Conservation (phyloP, 169 alveolate species). For the Cryptosporidium bovis region DNA sequence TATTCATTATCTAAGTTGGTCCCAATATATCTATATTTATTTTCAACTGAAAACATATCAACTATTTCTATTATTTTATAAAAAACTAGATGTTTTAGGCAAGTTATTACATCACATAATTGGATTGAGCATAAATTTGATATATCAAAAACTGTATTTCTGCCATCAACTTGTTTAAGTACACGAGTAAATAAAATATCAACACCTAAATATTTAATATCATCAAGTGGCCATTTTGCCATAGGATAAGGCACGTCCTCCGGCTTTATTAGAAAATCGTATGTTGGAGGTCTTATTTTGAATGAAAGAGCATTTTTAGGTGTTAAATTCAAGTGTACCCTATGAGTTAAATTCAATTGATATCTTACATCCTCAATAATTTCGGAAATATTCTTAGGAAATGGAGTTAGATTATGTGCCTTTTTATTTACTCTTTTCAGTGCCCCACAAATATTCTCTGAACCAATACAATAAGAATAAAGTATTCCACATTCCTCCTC, state of each 20-base stretch:
- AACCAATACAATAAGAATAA: constrained; percentile 30
- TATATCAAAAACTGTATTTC: constrained; percentile 46
- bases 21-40: constrained; percentile 61
- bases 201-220: constrained; percentile 26
- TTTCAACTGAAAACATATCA: constrained; percentile 64
- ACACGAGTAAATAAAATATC: constrained; percentile 36
- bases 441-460: constrained; percentile 5
- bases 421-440: constrained; percentile 2
- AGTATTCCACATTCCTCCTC: constrained; percentile 73
- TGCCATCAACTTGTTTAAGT: constrained; percentile 38
- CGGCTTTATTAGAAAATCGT: background rate
- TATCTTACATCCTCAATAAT: constrained; percentile 17
- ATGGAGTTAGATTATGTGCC: background rate
- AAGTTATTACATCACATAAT: constrained; percentile 31
- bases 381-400: constrained; percentile 28
- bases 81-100: constrained; percentile 43
- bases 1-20: background rate
- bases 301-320: constrained; percentile 12
- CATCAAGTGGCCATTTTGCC: background rate
- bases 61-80: constrained; percentile 34
- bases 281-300: constrained; percentile 46
- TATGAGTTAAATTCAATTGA: constrained; percentile 29
- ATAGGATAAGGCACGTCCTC: constrained; percentile 57
- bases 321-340: constrained; percentile 30
- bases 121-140: constrained; percentile 37